phyloP scores from a whole-genome alignment of 2,329 filamentous ascomycete genomes.

The Phyllosticta paracitricarpa region DNA sequence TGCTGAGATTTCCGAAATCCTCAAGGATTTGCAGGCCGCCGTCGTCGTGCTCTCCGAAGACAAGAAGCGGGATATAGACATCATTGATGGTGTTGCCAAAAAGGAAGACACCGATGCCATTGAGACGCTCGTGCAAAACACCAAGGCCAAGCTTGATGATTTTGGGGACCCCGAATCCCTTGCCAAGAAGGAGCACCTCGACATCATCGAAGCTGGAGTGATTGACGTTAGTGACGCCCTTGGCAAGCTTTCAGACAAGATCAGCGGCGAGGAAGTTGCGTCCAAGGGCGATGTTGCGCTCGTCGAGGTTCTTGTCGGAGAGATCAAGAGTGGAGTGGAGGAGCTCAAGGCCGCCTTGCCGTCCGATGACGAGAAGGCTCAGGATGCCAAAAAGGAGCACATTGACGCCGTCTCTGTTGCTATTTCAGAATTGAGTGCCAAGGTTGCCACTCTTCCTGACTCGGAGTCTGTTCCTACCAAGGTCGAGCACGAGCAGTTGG shows the following conservation, averaged over 20 bases:
- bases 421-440: conserved; percentile 74
- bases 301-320: conserved; percentile 68
- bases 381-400: conserved; percentile 68
- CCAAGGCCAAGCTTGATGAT: conserved; percentile 79
- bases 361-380: conserved; percentile 35
- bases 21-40: conserved; percentile 49
- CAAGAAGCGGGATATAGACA: conserved; percentile 13
- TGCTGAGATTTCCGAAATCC: conserved; percentile 31
- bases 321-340: conserved; percentile 65
- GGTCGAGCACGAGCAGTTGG: conserved; percentile 61
- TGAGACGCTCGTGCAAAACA: conserved; percentile 80
- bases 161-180: conserved; percentile 56
- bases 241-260: conserved; percentile 52
- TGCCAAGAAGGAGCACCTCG: conserved; percentile 53
- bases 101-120: conserved; percentile 86
- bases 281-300: conserved; percentile 69
- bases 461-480: conserved; percentile 63
- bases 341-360: conserved; percentile 47
- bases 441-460: conserved; percentile 62
- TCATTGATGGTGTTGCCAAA: conserved; percentile 46
- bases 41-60: conserved; percentile 38
- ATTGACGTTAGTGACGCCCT: conserved; percentile 68
- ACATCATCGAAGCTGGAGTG: conserved; percentile 56
- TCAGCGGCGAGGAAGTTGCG: conserved; percentile 54
- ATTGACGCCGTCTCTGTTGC: conserved; percentile 70